Evolutionary conservation across 345 rosid genomes (phyloP).

Genomic region (Orychophragmus violaceus): DNA sequence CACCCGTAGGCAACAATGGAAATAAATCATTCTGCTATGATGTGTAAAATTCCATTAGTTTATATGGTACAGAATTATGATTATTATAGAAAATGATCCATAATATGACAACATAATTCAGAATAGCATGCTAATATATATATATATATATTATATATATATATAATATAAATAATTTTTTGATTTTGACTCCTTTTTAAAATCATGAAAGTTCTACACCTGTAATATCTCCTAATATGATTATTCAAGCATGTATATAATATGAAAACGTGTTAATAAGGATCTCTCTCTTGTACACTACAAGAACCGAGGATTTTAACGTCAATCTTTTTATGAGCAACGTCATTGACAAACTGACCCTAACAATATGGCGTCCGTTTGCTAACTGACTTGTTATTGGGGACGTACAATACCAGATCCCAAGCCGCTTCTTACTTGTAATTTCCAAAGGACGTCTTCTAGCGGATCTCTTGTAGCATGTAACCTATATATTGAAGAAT

Average conservation of each 20-base stretch:
- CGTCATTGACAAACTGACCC: not conserved
- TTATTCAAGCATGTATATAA: not conserved
- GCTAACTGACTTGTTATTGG: not conserved
- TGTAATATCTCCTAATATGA: no score
- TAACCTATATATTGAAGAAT: not conserved
- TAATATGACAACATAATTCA: not conserved
- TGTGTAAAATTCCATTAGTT: not conserved
- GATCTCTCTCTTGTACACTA: not conserved
- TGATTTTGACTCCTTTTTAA: no score
- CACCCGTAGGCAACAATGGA: not conserved
- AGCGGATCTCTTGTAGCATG: not conserved
- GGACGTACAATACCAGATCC: not conserved
- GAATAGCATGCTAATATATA: not conserved
- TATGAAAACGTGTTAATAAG: not conserved
- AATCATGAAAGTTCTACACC: no score
- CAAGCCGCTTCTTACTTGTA: not conserved
- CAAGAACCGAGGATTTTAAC: not conserved
- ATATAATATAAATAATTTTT: no score
- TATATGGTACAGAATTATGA: not conserved
- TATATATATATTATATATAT: no score
- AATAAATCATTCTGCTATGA: not conserved
- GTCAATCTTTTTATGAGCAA: not conserved
- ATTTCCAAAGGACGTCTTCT: not conserved
- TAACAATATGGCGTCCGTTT: not conserved
- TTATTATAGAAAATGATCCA: not conserved